Evolutionary conservation across 2,329 filamentous ascomycete species (phyloP), one percentile per base, ranked within the genome.

Genomic region (Dothidotthia symphoricarpi): DNA sequence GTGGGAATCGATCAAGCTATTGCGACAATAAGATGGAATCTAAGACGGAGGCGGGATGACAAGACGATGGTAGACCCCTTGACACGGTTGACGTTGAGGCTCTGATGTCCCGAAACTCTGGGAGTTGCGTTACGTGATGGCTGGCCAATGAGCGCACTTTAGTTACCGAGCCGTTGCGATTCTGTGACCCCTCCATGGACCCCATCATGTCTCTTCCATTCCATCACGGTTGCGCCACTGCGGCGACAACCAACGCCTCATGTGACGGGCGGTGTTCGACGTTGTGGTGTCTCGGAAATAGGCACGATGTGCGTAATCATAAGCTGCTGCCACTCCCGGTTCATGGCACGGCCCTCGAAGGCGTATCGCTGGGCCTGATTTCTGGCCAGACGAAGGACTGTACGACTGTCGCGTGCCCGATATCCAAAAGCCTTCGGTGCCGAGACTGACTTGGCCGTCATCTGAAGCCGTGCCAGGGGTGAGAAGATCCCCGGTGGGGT

Each of bases 41-140:
- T 36, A 32, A 19, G 35, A 41, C 33, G 52, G 45, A 26, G 27
- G 26, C 41, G 40, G 31, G 42, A 38, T 28, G 33, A 35, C 59
- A 57, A 63, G 51, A 62, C 43, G 39, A 46, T 47, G 39, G 31
- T 24, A 39, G 38, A 36, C 59, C 48, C 60, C 60, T 63, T 66
- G 60, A 66, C 55, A 66, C 62, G 55, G 63, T 61, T 66, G 59
- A 61, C 61, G 62, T 64, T 63, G 60, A 63, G 45, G 51, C 33
- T 56, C 33, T 39, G 42, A 33, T 39, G 43, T 24, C n/a, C n/a
- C n/a, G n/a, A n/a, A n/a, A n/a, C n/a, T 35, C 28, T 28, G 25
- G 38, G 53, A 53, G 46, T 28, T 44, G 45, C 55, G 46, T 58
- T 47, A 58, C 57, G 26, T 22, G 27, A 34, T 29, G n/a, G 39